Percentiles rank a stretch among this genome's conserved stretches.
phyloP scores from a whole-genome alignment of 2,329 filamentous ascomycete species.

The Colletotrichum australisinense region DNA sequence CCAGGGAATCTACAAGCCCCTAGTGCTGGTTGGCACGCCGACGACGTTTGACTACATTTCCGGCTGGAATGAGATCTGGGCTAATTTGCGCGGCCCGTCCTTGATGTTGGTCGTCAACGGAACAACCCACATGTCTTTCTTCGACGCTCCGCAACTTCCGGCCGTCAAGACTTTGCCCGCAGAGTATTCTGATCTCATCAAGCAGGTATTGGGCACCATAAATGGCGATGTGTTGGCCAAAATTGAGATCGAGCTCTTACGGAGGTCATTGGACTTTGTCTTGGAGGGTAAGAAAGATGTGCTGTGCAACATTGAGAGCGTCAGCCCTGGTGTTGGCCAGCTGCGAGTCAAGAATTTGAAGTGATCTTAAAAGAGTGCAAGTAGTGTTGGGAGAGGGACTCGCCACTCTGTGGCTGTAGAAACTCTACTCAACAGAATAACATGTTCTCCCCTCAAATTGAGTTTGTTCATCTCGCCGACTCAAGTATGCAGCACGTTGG shows the following conservation, averaged over 20 bases:
- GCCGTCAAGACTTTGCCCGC: background rate
- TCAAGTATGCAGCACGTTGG: too few species aligned
- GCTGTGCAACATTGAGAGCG: background rate
- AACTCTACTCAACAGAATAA: background rate
- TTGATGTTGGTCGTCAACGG: conserved; percentile 41
- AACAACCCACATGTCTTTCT: conserved; percentile 45
- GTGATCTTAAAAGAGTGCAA: background rate
- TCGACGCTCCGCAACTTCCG: conserved; percentile 37
- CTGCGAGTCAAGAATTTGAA: background rate
- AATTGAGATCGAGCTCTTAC: background rate
- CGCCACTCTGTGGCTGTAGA: background rate
- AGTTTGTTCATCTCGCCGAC: too few species aligned
- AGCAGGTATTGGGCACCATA: conserved; percentile 8
- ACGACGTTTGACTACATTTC: conserved; percentile 42
- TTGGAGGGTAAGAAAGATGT: background rate
- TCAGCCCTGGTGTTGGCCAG: background rate
- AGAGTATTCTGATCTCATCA: background rate
- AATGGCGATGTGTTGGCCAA: background rate
- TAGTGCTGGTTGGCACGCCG: conserved; percentile 44
- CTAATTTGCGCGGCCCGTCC: conserved; percentile 40
- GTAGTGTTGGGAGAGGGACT: background rate
- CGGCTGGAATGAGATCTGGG: conserved; percentile 45
- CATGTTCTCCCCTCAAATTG: too few species aligned
- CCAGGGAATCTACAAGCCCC: conserved; percentile 42
- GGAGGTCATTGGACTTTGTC: background rate